A percentile compares a stretch with the other conserved stretches of the same genome.
phyloP scores from a whole-genome alignment of 2,329 filamentous ascomycete genomes.

The Fusarium verticillioides region DNA sequence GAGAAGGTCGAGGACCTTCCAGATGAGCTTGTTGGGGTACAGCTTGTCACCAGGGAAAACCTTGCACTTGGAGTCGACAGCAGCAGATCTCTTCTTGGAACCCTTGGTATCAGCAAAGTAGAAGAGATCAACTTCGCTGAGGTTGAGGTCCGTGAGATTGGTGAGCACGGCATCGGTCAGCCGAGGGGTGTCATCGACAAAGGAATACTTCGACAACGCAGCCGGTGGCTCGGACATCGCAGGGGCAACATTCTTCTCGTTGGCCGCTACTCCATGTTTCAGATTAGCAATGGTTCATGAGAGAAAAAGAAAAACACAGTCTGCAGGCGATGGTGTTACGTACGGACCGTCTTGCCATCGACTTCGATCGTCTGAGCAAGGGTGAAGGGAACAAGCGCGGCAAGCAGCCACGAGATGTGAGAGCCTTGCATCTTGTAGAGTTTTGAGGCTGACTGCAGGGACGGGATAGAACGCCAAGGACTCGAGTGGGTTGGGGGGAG shows the following conservation, averaged over 20 bases:
- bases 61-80: conserved; percentile 40
- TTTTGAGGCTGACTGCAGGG: conserved; percentile 15
- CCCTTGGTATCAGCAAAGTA: conserved; percentile 42
- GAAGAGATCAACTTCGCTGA: conserved; percentile 49
- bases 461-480: conserved; percentile 8
- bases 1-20: conserved; percentile 50
- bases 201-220: conserved; percentile 8
- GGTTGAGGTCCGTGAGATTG: conserved; percentile 46
- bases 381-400: conserved; percentile 17
- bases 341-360: conserved; percentile 35
- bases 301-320: background rate
- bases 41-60: conserved; percentile 44
- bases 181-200: conserved; percentile 43
- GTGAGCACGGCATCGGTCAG: conserved; percentile 50
- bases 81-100: conserved; percentile 1
- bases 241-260: conserved; percentile 41
- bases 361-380: conserved; percentile 36
- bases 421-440: conserved; percentile 20
- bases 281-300: conserved; percentile 21
- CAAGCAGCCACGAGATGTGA: conserved; percentile 27
- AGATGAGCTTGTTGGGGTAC: conserved; percentile 43
- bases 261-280: conserved; percentile 29
- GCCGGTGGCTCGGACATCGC: conserved; percentile 18
- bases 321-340: conserved; percentile 7
- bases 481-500: conserved; percentile 8